These are phyloP conservation scores for Phascolomyces articulosus DNA, from an alignment of 371 early-diverging fungal genomes.

Conservation along the genomic window DNA sequence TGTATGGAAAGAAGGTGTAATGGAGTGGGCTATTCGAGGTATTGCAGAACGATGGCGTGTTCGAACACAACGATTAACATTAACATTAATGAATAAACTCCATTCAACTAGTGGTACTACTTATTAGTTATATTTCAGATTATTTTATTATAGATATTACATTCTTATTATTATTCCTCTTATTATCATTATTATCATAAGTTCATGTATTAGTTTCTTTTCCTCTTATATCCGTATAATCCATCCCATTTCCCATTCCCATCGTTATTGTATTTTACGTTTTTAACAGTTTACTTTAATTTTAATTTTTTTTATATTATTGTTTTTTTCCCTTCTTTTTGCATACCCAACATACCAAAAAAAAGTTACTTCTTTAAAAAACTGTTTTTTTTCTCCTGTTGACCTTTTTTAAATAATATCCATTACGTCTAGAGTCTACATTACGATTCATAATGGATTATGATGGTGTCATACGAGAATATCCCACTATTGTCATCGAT, in stretches of 20 bases:
- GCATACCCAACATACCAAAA: too few relatives aligned
- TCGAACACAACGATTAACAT: constrained; percentile 4
- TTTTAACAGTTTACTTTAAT: too few relatives aligned
- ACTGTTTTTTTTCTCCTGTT: background rate
- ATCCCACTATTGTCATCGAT: constrained; percentile 46
- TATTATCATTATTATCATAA: background rate
- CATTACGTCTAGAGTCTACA: too few relatives aligned
- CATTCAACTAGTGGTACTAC: background rate
- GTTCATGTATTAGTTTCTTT: too few relatives aligned
- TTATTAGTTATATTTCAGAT: background rate
- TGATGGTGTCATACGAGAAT: constrained; percentile 50
- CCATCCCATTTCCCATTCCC: too few relatives aligned
- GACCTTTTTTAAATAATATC: background rate
- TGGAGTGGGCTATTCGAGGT: constrained; percentile 55
- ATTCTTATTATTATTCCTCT: background rate
- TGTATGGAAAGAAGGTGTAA: constrained; percentile 60
- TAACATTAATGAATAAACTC: constrained; percentile 7
- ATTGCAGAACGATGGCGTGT: constrained; percentile 32
- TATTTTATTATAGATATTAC: background rate
- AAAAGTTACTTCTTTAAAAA: too few relatives aligned
- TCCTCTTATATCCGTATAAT: too few relatives aligned
- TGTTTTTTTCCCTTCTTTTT: too few relatives aligned
- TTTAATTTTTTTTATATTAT: background rate
- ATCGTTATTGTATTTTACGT: too few relatives aligned
- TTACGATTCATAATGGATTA: constrained; percentile 51